These are phyloP conservation scores for Kuraishia ogatae DNA, from an alignment of 805 yeast genomes.

Conservation along the genomic window DNA sequence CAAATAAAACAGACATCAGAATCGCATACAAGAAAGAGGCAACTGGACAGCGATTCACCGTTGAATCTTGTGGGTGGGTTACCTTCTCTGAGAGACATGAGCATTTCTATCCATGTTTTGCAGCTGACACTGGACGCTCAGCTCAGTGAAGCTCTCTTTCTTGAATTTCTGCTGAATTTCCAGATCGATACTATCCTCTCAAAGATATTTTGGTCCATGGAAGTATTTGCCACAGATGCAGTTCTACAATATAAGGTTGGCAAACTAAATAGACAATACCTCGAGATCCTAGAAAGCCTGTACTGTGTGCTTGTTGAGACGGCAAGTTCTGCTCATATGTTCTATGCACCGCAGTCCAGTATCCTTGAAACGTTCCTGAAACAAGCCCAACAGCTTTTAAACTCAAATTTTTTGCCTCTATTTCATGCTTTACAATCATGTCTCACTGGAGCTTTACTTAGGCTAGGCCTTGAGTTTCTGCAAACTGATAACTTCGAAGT, in stretches of 20 bases:
- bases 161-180: neutral
- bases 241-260: neutral
- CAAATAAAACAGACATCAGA: no score
- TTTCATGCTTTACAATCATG: neutral
- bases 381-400: neutral
- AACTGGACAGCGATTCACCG: neutral
- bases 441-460: neutral
- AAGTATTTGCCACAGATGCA: neutral
- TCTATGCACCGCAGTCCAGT: neutral
- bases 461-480: neutral
- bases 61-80: neutral
- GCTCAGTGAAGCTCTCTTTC: neutral
- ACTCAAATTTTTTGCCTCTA: neutral
- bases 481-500: neutral
- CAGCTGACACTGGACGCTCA: conserved; percentile 1
- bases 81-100: neutral
- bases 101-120: neutral
- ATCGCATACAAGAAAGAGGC: neutral
- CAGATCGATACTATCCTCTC: conserved; percentile 1
- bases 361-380: neutral
- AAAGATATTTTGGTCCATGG: neutral
- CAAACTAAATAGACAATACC: neutral
- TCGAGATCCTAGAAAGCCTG: neutral
- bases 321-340: neutral
- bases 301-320: neutral